Evolutionary conservation across 805 yeast genomes (phyloP).

Genomic region (Cyberlindnera lachancei): DNA sequence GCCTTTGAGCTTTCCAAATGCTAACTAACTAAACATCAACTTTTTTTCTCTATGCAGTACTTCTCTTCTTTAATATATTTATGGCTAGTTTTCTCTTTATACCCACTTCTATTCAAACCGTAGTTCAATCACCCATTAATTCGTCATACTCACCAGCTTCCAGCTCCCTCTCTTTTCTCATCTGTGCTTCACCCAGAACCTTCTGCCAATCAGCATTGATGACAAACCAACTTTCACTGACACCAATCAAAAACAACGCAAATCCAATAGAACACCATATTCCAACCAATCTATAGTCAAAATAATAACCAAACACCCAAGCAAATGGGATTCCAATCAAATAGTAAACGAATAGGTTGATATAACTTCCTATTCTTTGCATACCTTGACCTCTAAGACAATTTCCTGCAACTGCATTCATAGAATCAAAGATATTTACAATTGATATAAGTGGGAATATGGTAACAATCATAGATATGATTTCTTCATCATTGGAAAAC

Average conservation of each 20-base stretch:
- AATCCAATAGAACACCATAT: constrained; percentile 66
- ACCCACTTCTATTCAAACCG: no score
- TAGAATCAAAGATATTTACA: constrained; percentile 63
- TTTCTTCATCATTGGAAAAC: constrained; percentile 56
- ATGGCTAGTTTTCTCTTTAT: no score
- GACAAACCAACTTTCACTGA: constrained; percentile 35
- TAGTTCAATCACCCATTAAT: constrained; percentile 4
- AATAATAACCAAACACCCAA: constrained; percentile 42
- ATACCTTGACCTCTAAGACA: constrained; percentile 81
- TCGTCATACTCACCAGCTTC: no score
- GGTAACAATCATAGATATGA: constrained; percentile 40
- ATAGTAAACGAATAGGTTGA: constrained; percentile 65
- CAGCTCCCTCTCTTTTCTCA: constrained; percentile 28
- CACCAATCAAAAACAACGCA: constrained; percentile 37
- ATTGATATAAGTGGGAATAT: constrained; percentile 57
- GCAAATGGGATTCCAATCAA: constrained; percentile 68
- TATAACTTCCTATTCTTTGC: constrained; percentile 67
- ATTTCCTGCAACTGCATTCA: constrained; percentile 67
- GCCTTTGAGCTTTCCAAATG: constrained; percentile 12
- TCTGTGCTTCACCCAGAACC: constrained; percentile 35
- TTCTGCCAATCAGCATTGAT: constrained; percentile 43
- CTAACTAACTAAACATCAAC: no score
- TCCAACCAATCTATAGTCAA: constrained; percentile 41
- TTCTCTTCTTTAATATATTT: no score
- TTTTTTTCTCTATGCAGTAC: no score